Conservation (phyloP, 768 basidiomycete genomes). For the Xerocomus potaroensis region DNA sequence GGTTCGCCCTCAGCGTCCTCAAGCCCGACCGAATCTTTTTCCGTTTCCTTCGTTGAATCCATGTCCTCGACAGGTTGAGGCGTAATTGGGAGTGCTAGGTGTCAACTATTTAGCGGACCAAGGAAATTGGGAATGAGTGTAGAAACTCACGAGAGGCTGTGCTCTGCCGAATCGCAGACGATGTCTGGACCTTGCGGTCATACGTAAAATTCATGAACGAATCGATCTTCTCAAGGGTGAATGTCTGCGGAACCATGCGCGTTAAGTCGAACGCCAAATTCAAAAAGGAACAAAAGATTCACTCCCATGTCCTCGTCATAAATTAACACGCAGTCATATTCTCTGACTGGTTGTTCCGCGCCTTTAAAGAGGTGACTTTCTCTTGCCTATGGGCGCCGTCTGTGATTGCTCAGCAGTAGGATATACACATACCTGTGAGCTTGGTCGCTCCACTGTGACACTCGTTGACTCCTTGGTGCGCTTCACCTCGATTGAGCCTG, state of each 20-base stretch:
- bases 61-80: slow-evolving; percentile 25
- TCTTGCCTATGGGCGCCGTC: slow-evolving; percentile 36
- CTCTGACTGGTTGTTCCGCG: slow-evolving; percentile 53
- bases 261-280: slow-evolving; percentile 4
- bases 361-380: slow-evolving; percentile 58
- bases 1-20: slow-evolving; percentile 38
- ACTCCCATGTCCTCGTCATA: slow-evolving; percentile 75
- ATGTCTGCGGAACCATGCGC: slow-evolving; percentile 43
- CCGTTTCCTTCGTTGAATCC: slow-evolving; percentile 29
- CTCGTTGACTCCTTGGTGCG: slow-evolving; percentile 47
- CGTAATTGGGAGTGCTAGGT: slow-evolving; percentile 18
- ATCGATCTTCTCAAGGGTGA: slow-evolving; percentile 73
- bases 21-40: slow-evolving; percentile 23
- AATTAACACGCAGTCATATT: slow-evolving; percentile 73
- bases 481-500: slow-evolving; percentile 62
- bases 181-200: slow-evolving; percentile 40
- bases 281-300: slow-evolving; percentile 22
- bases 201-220: slow-evolving; percentile 54
- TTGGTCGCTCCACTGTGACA: slow-evolving; percentile 62
- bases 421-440: slow-evolving; percentile 46
- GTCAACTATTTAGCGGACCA: slow-evolving; percentile 1
- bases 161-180: slow-evolving; percentile 16
- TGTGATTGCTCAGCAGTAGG: background rate
- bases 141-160: slow-evolving; percentile 22
- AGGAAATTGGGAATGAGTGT: background rate